Evolutionary conservation across 2,329 filamentous ascomycete species (phyloP), one percentile per base, ranked within the genome.

Genomic region (Mariannaea elegans): DNA sequence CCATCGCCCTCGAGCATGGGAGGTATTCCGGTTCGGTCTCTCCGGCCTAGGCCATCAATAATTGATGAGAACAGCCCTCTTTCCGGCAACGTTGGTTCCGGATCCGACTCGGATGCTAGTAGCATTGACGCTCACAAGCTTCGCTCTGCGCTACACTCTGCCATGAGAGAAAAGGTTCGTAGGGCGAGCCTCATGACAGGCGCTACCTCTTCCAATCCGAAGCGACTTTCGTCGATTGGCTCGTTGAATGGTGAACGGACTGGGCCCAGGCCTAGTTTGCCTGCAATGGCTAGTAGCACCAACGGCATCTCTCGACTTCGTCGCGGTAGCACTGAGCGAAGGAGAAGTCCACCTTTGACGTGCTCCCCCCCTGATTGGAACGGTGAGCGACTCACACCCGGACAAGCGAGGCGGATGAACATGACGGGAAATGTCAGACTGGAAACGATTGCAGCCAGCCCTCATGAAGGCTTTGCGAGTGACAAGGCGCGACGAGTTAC

Each of bases 361-460:
- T 86, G 82, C 72, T 83, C 82, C 32, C 80, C 84, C 2, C 75
- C 78, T 2, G 79, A 82, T 19, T 67, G 66, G 54, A 75, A 71
- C 49, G 61, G 70, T 14, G 74, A 78, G 21, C 74, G 76, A 59
- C 77, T 87, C 62, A 86, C 84, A 10, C 75, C 81, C 2, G 84
- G 83, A 2, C 84, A 87, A 68, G 85, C 84, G 19, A 75, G 85
- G 51, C 78, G 85, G 44, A 87, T 87, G 84, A 83, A 85, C 65
- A 72, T 87, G 57, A 78, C 80, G 32, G 78, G 78, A 13, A 80
- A 76, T 61, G 65, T 80, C 59, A 71, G 74, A 12, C 31, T 70
- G 4, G 76, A 77, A 34, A 67, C 56, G 2, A 42, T 59, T 10
- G 64, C 65, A 14, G 64, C 68, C 46, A 73, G 71, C 24, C 70